Evolutionary conservation across 352 stramenopile species (phyloP).

Genomic region (Phytophthora nicotianae): DNA sequence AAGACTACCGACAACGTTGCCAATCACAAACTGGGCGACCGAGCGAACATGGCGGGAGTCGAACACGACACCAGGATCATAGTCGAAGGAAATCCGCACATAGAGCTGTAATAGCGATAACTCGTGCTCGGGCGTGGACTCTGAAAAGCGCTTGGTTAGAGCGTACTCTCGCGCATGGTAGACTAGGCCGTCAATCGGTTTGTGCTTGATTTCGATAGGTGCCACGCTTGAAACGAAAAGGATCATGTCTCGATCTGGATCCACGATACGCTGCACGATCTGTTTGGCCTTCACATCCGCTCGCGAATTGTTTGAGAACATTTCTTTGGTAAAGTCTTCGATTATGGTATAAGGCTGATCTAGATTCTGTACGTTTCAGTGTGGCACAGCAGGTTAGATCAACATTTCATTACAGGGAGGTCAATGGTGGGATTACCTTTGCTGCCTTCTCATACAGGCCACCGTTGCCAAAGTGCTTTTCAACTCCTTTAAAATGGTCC

Average conservation of each 20-base stretch:
- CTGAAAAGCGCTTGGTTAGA: constrained; percentile 43
- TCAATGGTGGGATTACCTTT: constrained; percentile 7
- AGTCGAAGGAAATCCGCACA: constrained; percentile 50
- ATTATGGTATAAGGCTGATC: constrained; percentile 36
- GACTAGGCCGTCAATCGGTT: constrained; percentile 19
- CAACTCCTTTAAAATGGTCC: constrained; percentile 36
- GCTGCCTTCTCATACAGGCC: constrained; percentile 8
- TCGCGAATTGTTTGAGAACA: constrained; percentile 35
- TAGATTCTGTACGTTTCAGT: constrained; percentile 17
- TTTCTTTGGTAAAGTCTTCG: constrained; percentile 33
- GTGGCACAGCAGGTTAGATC: constrained; percentile 1
- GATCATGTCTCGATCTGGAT: constrained; percentile 25
- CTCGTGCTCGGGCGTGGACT: constrained; percentile 32
- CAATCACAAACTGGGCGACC: constrained; percentile 51
- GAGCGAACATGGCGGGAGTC: constrained; percentile 37
- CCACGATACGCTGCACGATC: constrained; percentile 28
- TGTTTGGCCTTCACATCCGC: constrained; percentile 32
- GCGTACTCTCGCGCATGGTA: constrained; percentile 34
- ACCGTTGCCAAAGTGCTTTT: constrained; percentile 35
- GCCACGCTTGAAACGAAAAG: constrained; percentile 29
- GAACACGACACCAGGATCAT: constrained; percentile 31
- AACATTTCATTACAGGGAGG: too few species aligned
- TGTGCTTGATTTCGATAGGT: constrained; percentile 29
- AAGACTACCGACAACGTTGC: constrained; percentile 40
- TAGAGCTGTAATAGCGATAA: constrained; percentile 56